Base-by-base conservation (phyloP, 208 protist genomes). In the Endotrypanum monterogeii region DNA sequence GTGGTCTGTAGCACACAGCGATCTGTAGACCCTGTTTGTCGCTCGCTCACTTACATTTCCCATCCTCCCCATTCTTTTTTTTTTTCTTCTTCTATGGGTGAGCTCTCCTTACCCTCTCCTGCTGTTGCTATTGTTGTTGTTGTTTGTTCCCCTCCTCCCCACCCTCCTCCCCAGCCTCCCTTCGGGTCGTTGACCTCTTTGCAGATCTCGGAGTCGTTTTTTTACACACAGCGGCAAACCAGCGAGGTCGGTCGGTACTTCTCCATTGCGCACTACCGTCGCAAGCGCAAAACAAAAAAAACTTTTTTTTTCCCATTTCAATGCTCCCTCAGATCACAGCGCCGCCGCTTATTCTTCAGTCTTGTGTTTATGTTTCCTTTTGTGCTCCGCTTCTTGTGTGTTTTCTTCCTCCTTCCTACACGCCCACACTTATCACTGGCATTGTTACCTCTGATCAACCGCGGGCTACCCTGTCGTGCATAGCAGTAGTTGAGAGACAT, bases 191-290 rank as follows among this genome's bases (percentile, higher is more conserved):
- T 32, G 5, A 35, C 35, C 35, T 35, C 6, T 35, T 18, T n/a
- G 20, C 18, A 32, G n/a, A 44, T 18, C n/a, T 48, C 14, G 60
- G 60, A 65, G 37, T 30, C 28, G 60, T 37, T n/a, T 65, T n/a
- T n/a, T n/a, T n/a, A n/a, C 44, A 48, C 48, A 70, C 58, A 73
- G 74, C 56, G 52, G 74, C 74, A 78, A 78, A 67, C 67, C 67
- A 78, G 58, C 74, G 41, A 50, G 23, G 57, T 60, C 54, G 48
- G 41, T 63, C 46, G 50, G 52, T 41, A 12, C 12, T 65, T 70
- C 52, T 52, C 18, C 30, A 55, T 41, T 37, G 41, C 56, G 25
- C 39, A 66, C 60, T 50, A 68, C n/a, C 57, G n/a, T 67, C 41
- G 6, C 37, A 57, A 7, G 12, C 25, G 54, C 25, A 20, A 20